phyloP scores from a whole-genome alignment of 2,329 filamentous ascomycete genomes.

The Fusarium circinatum region DNA sequence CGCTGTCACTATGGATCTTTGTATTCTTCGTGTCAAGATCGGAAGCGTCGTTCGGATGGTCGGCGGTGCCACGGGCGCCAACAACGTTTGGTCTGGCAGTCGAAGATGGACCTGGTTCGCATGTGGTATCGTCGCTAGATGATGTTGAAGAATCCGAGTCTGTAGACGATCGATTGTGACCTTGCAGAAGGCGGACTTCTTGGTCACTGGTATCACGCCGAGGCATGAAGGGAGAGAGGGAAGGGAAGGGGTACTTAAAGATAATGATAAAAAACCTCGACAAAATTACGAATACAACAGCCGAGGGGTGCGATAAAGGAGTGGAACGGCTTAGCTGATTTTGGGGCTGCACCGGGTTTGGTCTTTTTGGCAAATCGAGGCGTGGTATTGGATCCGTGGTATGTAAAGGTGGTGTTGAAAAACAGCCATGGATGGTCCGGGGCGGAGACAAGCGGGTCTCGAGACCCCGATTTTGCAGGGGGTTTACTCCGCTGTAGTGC shows the following conservation, averaged over 20 bases:
- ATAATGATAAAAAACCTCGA: conserved; percentile 7
- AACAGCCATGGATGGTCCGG: conserved; percentile 30
- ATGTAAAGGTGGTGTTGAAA: conserved; percentile 40
- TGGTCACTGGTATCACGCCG: conserved; percentile 34
- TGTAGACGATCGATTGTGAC: conserved; percentile 26
- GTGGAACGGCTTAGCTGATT: conserved; percentile 23
- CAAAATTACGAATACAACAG: conserved; percentile 7
- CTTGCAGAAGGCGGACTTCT: conserved; percentile 36
- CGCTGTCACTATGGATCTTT: conserved; percentile 48
- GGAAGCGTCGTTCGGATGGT: conserved; percentile 42
- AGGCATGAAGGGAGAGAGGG: conserved; percentile 33
- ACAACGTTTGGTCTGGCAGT: conserved; percentile 41
- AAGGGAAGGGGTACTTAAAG: not conserved
- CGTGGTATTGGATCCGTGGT: conserved; percentile 34
- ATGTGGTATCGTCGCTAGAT: conserved; percentile 45
- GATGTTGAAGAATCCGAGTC: conserved; percentile 26
- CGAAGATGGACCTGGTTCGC: conserved; percentile 34
- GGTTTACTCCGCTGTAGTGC: conserved; percentile 22
- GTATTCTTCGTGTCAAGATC: conserved; percentile 45
- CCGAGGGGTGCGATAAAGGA: conserved; percentile 22
- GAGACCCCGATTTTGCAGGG: conserved; percentile 36
- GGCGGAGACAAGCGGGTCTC: conserved; percentile 34
- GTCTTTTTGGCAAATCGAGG: conserved; percentile 23
- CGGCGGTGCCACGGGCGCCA: conserved; percentile 40
- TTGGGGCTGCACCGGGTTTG: conserved; percentile 33